These are phyloP conservation scores for Saccharomycopsis crataegensis DNA, from an alignment of 1,139 yeast species.

Conservation along the genomic window DNA sequence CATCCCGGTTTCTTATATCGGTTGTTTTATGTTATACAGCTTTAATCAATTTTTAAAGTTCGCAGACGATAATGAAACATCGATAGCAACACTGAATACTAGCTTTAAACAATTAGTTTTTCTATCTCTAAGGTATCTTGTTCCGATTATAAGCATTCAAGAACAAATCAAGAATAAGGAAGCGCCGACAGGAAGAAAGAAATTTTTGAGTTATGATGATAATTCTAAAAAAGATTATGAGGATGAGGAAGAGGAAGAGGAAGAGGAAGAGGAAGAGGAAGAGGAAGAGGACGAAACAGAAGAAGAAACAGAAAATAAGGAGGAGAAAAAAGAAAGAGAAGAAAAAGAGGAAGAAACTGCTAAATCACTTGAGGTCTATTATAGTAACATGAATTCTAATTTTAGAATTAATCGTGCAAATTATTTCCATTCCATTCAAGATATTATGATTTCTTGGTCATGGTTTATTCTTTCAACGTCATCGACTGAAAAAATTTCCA, in stretches of 20 bases:
- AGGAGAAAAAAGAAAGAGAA: not conserved
- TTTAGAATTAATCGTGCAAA: not conserved
- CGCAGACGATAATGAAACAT: too few species aligned
- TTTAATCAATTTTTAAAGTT: too few species aligned
- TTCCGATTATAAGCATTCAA: slow-evolving; percentile 30
- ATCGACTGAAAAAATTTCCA: not conserved
- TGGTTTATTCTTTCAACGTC: slow-evolving; percentile 30
- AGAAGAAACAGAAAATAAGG: not conserved
- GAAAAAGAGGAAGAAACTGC: not conserved
- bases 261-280: not conserved
- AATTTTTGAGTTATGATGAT: not conserved
- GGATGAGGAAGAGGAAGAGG: not conserved
- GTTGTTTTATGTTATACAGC: slow-evolving; percentile 2
- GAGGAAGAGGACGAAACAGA: not conserved
- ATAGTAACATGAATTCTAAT: not conserved
- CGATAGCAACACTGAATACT: not conserved
- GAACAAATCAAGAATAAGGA: not conserved
- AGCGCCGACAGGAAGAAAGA: not conserved
- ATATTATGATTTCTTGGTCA: slow-evolving; percentile 36
- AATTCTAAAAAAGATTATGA: not conserved
- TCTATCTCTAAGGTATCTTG: slow-evolving; percentile 28
- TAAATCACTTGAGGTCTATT: not conserved
- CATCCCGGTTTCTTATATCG: slow-evolving; percentile 13
- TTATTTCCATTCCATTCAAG: slow-evolving; percentile 29
- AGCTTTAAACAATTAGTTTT: slow-evolving; percentile 18